Percentiles rank a stretch among this genome's conserved stretches.
Conservation (phyloP, 1,284 basidiomycete genomes). For the Gymnopus androsaceus region DNA sequence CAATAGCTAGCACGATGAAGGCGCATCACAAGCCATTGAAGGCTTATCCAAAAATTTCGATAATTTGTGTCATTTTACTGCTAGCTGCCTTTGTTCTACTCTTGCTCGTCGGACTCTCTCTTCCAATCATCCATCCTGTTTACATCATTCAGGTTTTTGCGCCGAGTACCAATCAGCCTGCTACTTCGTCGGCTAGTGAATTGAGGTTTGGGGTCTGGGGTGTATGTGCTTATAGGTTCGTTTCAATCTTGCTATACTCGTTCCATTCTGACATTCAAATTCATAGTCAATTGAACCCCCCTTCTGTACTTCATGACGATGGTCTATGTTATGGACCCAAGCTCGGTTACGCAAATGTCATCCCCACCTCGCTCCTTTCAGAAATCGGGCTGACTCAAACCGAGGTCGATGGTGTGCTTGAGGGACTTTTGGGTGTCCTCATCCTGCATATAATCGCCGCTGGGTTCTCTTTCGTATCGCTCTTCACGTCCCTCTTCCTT, state of each 20-base stretch:
- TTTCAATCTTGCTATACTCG: neutral
- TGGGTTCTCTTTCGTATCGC: constrained; percentile 54
- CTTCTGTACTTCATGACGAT: constrained; percentile 30
- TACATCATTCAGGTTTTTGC: constrained; percentile 65
- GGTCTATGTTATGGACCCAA: constrained; percentile 57
- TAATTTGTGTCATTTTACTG: constrained; percentile 47
- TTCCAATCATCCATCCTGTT: constrained; percentile 72
- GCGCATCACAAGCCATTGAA: constrained; percentile 41
- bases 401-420: constrained; percentile 48
- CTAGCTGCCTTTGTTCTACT: constrained; percentile 66
- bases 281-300: constrained; percentile 33
- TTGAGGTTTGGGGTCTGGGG: constrained; percentile 78
- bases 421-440: constrained; percentile 58
- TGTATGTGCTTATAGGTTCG: constrained; percentile 59
- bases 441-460: constrained; percentile 67
- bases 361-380: constrained; percentile 30
- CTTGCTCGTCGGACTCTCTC: constrained; percentile 71
- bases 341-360: constrained; percentile 49
- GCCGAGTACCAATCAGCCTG: constrained; percentile 35
- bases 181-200: constrained; percentile 57
- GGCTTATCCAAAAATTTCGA: constrained; percentile 47
- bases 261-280: neutral
- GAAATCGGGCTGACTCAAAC: constrained; percentile 45
- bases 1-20: constrained; percentile 18
- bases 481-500: constrained; percentile 58